phyloP scores from a whole-genome alignment of 768 basidiomycete species.

The Agrocybe pediades region DNA sequence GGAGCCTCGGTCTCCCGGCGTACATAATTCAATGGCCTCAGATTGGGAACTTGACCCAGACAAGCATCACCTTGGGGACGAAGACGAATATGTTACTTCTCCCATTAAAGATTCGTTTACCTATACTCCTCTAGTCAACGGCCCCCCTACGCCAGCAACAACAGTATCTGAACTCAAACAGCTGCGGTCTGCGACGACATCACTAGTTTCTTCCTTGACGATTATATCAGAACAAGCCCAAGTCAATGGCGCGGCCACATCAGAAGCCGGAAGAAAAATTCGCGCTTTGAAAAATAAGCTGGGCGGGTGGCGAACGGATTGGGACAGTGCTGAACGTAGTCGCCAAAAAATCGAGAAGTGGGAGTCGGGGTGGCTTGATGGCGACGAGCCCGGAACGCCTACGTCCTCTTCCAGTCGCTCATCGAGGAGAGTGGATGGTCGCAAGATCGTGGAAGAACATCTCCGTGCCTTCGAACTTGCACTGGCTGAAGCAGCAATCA shows the following conservation, averaged over 20 bases:
- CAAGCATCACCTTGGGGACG: constrained; percentile 46
- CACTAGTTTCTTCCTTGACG: constrained; percentile 73
- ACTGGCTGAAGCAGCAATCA: constrained; percentile 69
- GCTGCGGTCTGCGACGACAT: constrained; percentile 72
- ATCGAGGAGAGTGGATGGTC: constrained; percentile 61
- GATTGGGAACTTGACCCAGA: constrained; percentile 70
- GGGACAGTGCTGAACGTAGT: constrained; percentile 85
- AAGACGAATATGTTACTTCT: constrained; percentile 48
- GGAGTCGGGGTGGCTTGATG: constrained; percentile 65
- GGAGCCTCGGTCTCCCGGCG: constrained; percentile 23
- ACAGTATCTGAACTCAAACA: constrained; percentile 69
- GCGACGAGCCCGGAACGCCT: constrained; percentile 27
- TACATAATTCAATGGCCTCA: constrained; percentile 29
- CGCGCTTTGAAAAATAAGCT: constrained; percentile 84
- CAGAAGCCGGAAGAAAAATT: constrained; percentile 85
- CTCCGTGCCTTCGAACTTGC: constrained; percentile 74
- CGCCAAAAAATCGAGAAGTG: constrained; percentile 75
- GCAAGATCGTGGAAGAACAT: constrained; percentile 77
- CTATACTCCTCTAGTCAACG: constrained; percentile 45
- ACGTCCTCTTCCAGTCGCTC: constrained; percentile 30
- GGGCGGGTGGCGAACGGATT: constrained; percentile 78
- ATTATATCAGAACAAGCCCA: constrained; percentile 87
- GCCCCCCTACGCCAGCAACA: constrained; percentile 57
- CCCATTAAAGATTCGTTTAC: constrained; percentile 63
- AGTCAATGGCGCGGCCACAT: constrained; percentile 81